Evolutionary conservation across 805 yeast species (phyloP).

Genomic region (Cyberlindnera samutprakarnensis): DNA sequence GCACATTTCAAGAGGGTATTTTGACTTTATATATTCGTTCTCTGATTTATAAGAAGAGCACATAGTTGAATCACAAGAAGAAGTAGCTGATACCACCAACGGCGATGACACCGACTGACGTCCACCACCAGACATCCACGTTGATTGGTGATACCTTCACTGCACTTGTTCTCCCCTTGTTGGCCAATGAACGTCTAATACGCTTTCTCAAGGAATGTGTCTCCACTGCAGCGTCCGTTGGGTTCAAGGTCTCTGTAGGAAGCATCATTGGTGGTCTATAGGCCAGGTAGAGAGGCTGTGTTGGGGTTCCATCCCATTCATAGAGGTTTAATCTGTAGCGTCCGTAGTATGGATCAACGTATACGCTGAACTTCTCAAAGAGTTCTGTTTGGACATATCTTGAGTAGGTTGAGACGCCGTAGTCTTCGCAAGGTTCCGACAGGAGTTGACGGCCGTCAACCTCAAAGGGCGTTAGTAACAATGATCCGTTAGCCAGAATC

Average conservation of each 20-base stretch:
- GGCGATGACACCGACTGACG: constrained; percentile 36
- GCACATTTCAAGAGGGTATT: not conserved
- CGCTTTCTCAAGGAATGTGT: constrained; percentile 28
- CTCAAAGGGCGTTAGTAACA: constrained; percentile 62
- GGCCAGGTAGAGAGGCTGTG: constrained; percentile 87
- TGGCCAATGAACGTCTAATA: constrained; percentile 70
- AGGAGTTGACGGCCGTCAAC: constrained; percentile 92
- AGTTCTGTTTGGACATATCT: constrained; percentile 65
- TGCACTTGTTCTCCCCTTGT: constrained; percentile 74
- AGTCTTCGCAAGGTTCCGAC: constrained; percentile 76
- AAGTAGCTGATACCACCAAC: constrained; percentile 26
- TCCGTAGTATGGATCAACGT: constrained; percentile 77
- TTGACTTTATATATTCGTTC: not conserved
- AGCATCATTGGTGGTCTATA: constrained; percentile 95
- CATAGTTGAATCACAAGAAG: constrained; percentile 11
- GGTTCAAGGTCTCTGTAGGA: constrained; percentile 87
- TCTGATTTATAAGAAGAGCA: not conserved
- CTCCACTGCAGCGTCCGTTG: constrained; percentile 42
- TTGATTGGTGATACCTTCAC: constrained; percentile 32
- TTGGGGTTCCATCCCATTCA: constrained; percentile 69
- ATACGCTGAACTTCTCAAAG: constrained; percentile 50
- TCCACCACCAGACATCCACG: constrained; percentile 50
- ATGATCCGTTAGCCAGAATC: constrained; percentile 54
- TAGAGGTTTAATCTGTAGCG: constrained; percentile 66
- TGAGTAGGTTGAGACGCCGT: constrained; percentile 52